Base-by-base conservation (phyloP, 2,329 filamentous ascomycete genomes). In the Grosmannia penicillata region DNA sequence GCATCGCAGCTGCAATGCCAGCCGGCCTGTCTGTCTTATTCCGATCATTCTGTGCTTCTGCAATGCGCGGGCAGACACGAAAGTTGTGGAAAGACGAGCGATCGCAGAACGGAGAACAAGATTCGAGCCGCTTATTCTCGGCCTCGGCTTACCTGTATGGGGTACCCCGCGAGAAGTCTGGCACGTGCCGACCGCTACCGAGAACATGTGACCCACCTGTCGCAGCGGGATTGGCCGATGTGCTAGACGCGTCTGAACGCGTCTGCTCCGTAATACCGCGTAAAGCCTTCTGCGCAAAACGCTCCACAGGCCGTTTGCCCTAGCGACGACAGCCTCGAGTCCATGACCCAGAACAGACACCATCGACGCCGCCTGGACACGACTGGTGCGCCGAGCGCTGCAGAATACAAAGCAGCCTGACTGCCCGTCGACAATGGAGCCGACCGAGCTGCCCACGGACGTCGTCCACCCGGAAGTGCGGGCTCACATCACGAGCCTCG, bases 381-480 rank as follows among this genome's bases (percentile, higher is more conserved):
- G n/a, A n/a, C 27, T 13, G 28, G 18, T 30, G 28, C 28, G 15
- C n/a, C 28, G 28, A 30, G 15, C 9, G 19, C 28, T 6, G 28
- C n/a, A n/a, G n/a, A n/a, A n/a, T n/a, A n/a, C n/a, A n/a, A n/a
- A n/a, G 28, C 28, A 30, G 28, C 28, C 28, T 18, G 28, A 30
- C 22, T 26, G 23, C 15, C 18, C 17, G 23, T 15, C 25, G 6
- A 22, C 36, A 14, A 78, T 78, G 74, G 72, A 77, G 56, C 51
- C 62, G 42, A 56, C 54, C 46, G 70, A 73, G 36, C 63, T 57
- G 41, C 55, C 57, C 40, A 61, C 57, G 47, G 74, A 77, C 53
- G 67, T 80, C 43, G 82, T 96, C 40, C 86, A 96, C 56, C 84
- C 86, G 30, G 84, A 94, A 63, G 85, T 95, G 51, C 80, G 87